A percentile compares a stretch with the other conserved stretches of the same genome.
Evolutionary conservation across 2,329 filamentous ascomycete genomes (phyloP).

Genomic region (Zymoseptoria crescenta): DNA sequence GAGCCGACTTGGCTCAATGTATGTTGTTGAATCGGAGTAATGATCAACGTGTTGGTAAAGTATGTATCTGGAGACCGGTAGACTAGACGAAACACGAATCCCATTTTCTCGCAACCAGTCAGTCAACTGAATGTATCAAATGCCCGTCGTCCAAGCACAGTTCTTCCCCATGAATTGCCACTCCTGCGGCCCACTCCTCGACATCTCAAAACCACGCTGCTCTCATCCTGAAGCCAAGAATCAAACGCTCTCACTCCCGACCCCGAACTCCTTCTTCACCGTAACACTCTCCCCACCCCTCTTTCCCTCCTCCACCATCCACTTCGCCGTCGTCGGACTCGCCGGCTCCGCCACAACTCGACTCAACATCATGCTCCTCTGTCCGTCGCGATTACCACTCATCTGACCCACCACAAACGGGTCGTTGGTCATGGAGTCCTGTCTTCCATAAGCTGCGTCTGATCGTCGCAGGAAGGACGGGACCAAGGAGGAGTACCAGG

Average conservation of each 20-base stretch:
- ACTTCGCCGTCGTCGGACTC: slow-evolving; percentile 3
- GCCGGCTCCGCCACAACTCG: not conserved
- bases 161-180: too few relatives aligned
- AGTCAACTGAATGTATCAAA: too few relatives aligned
- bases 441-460: not conserved
- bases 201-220: too few relatives aligned
- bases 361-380: not conserved
- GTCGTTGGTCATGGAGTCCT: not conserved
- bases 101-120: too few relatives aligned
- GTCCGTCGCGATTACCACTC: not conserved
- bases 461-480: not conserved
- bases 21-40: too few relatives aligned
- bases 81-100: too few relatives aligned
- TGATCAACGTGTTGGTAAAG: too few relatives aligned
- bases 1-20: too few relatives aligned
- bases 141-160: too few relatives aligned
- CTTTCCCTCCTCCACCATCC: not conserved
- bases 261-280: not conserved
- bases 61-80: too few relatives aligned
- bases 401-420: not conserved
- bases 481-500: not conserved
- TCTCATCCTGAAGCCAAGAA: too few relatives aligned
- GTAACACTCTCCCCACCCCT: not conserved
- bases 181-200: too few relatives aligned
- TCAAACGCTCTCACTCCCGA: not conserved